Base-by-base conservation (phyloP, 2,329 filamentous ascomycete genomes). In the Westerdykella aurantiaca region DNA sequence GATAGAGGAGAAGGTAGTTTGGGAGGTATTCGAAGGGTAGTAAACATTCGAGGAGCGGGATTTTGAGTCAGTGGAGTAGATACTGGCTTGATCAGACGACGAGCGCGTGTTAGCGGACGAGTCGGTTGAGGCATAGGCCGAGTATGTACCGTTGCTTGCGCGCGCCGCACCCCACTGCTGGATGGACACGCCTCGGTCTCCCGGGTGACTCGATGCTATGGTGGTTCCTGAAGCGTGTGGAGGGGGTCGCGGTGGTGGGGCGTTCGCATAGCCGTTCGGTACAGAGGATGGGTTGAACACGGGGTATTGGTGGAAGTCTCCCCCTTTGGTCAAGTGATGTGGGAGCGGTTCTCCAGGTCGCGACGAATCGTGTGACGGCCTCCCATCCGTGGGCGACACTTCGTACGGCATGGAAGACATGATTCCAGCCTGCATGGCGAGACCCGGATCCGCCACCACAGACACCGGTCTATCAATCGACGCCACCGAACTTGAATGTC, bases 291-390 rank as follows among this genome's bases (percentile, higher is more conserved):
- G 72, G 53, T 85, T 82, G 64, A 86, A 81, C 41, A 78, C 78
- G 34, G 89, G 88, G 66, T 96, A 95, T 61, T 95, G 91, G 70
- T 95, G 88, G 63, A 83, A 95, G 68, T 96, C 90, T 39, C 80
- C 80, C 52, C 75, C 76, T 69, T 88, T 90, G 66, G 88, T 90
- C 42, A 94, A 71, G 60, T 95, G 88, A 67, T 93, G 86, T 23
- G 89, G 87, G 46, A 86, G 76, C 45, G 85, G 85, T 44, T 93
- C 86, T 63, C 82, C 81, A 54, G 82, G 78, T 74, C 44, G 69
- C 21, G 68, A 60, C 17, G 80, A 74, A 55, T 76, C 67, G 25
- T 29, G 10, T 29, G 11, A 29, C 60, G 85, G 81, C 5, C 7
- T 35, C 5, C 17, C 33, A 49, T 87, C 83, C 5, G 88, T 85